Evolutionary conservation across 2,329 filamentous ascomycete species (phyloP), one percentile per base, ranked within the genome.

Genomic region (Venturia oleaginea): DNA sequence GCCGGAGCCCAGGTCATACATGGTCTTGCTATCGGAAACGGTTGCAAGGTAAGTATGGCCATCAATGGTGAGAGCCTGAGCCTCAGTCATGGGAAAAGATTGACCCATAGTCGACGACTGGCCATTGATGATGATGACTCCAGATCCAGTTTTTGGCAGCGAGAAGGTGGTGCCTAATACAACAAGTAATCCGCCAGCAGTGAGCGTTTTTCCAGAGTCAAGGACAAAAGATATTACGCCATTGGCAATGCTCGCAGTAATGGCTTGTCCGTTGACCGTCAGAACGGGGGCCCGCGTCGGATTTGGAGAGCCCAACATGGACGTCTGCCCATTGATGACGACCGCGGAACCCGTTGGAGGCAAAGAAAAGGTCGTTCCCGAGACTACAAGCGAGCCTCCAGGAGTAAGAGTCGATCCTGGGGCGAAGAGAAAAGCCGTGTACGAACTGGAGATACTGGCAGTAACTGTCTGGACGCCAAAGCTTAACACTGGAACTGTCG

Each of bases 391-490:
- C 2, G 66, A 66, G 6, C 73, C 72, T 13, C 74, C 75, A 7
- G 76, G 72, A 0, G 69, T 67, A 1, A 79, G 70, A 1, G 75
- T 77, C 43, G 76, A 71, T 13, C 74, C 76, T n/a, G 70, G 70
- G 6, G 34, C 22, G 17, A 79, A 69, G 13, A 78, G 64, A 48
- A 78, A 80, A 2, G 72, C 2, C 7, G n/a, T 48, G n/a, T 1
- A 59, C 2, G 64, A 42, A 24, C 34, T 57, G 46, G 19, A 34
- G 6, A 19, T 32, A 32, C 32, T 37, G 40, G 63, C 37, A 48
- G 22, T 37, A 27, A 66, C 46, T 1, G 72, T 74, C 43, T 69
- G 68, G 15, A 72, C 64, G 2, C 68, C 70, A 19, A 75, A 24
- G 19, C 43, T 68, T 17, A 70, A 65, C 2, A 59, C 15, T 17